Conservation (phyloP, 169 alveolate genomes). For the Plasmodium falciparum region DNA sequence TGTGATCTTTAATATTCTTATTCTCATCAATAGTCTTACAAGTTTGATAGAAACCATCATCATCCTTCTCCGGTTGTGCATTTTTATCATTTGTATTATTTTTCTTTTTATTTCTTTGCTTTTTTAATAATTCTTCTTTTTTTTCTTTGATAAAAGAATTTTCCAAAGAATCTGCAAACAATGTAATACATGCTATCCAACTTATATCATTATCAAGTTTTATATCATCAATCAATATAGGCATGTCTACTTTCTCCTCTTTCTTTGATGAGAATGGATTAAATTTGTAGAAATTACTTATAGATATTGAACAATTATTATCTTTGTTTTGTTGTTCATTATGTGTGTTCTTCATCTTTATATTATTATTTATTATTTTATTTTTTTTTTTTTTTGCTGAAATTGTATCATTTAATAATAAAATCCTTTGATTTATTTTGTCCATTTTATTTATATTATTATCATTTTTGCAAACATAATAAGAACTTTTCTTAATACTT, state of each 20-base stretch:
- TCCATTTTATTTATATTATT: slow-evolving; percentile 6
- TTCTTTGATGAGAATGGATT: slow-evolving; percentile 35
- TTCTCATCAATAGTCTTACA: background rate
- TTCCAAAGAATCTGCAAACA: slow-evolving; percentile 59
- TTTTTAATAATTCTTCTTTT: slow-evolving; percentile 47
- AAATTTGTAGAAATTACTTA: slow-evolving; percentile 44
- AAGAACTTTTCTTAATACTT: slow-evolving; percentile 25
- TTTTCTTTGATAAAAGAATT: slow-evolving; percentile 40
- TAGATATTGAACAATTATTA: background rate
- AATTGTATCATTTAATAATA: slow-evolving; percentile 12
- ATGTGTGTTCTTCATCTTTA: background rate
- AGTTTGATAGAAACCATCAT: too few species aligned
- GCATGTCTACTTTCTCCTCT: slow-evolving; percentile 16
- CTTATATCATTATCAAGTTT: slow-evolving; percentile 67
- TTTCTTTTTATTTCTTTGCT: slow-evolving; percentile 4
- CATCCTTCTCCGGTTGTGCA: too few species aligned
- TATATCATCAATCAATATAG: slow-evolving; percentile 11
- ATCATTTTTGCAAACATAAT: slow-evolving; percentile 15
- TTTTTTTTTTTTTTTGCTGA: slow-evolving; percentile 7
- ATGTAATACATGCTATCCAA: slow-evolving; percentile 60
- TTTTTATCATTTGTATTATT: background rate
- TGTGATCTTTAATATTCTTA: background rate
- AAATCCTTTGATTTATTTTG: slow-evolving; percentile 32
- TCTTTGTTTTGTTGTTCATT: background rate
- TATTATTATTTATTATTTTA: background rate